These are phyloP conservation scores for Saturnispora sanitii DNA, from an alignment of 805 yeast species.

Conservation along the genomic window DNA sequence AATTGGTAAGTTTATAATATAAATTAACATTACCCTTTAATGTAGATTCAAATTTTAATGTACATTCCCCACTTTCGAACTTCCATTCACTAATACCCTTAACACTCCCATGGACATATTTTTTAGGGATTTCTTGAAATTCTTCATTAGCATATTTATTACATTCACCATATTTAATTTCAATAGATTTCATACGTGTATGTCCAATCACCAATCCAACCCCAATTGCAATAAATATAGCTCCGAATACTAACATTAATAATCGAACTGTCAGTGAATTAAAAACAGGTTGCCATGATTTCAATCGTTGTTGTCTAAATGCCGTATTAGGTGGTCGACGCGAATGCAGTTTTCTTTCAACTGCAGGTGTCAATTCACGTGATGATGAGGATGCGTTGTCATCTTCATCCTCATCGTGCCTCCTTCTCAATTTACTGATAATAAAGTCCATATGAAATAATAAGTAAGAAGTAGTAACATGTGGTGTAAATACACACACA, in stretches of 20 bases:
- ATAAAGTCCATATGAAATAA: too few species aligned
- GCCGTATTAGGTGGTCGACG: conserved; percentile 64
- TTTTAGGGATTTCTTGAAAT: conserved; percentile 46
- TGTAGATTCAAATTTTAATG: conserved; percentile 55
- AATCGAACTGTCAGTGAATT: conserved; percentile 91
- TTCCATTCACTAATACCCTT: conserved; percentile 46
- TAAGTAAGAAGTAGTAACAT: too few species aligned
- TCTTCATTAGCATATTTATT: conserved; percentile 26
- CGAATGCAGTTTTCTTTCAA: conserved; percentile 28
- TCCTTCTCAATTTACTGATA: too few species aligned
- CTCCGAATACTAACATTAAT: conserved; percentile 58
- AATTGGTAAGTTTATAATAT: conserved; percentile 82
- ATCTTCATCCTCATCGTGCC: background rate
- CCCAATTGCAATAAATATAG: conserved; percentile 86
- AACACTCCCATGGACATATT: conserved; percentile 36
- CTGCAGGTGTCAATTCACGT: conserved; percentile 19
- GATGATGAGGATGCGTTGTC: conserved; percentile 17
- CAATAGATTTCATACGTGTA: conserved; percentile 65
- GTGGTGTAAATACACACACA: too few species aligned
- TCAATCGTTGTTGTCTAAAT: conserved; percentile 60
- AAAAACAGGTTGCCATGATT: conserved; percentile 73
- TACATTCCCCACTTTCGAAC: conserved; percentile 43
- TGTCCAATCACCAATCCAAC: conserved; percentile 73
- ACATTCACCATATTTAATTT: conserved; percentile 71
- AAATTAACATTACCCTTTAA: conserved; percentile 63